Conservation (phyloP, 768 basidiomycete species). For the Phlegmacium glaucopus region DNA sequence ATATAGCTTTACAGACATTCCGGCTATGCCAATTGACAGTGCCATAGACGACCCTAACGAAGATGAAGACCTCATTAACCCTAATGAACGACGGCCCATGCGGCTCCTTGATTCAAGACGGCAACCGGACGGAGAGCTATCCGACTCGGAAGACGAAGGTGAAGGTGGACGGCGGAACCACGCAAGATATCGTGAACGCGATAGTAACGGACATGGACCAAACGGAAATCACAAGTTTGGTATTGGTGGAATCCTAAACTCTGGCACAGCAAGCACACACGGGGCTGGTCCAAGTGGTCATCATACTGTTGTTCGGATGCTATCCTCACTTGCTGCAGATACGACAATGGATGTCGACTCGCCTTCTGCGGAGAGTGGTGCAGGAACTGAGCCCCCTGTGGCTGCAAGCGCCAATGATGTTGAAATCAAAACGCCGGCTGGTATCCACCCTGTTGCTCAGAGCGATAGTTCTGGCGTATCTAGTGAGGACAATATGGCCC, state of each 20-base stretch:
- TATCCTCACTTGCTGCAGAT: slow-evolving; percentile 27
- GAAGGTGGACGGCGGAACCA: slow-evolving; percentile 80
- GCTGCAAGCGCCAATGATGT: background rate
- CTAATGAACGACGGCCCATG: slow-evolving; percentile 73
- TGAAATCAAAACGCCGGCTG: background rate
- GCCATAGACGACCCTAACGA: slow-evolving; percentile 75
- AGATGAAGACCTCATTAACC: slow-evolving; percentile 79
- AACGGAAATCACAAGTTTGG: slow-evolving; percentile 54
- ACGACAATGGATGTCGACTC: slow-evolving; percentile 43
- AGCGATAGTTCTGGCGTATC: background rate
- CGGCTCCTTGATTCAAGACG: slow-evolving; percentile 76
- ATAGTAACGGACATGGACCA: slow-evolving; percentile 36
- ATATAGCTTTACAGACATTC: slow-evolving; percentile 58
- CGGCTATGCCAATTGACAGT: slow-evolving; percentile 79
- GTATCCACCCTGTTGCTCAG: background rate
- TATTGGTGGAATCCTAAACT: slow-evolving; percentile 69
- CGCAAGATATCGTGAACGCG: slow-evolving; percentile 51
- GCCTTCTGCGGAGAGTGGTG: slow-evolving; percentile 30
- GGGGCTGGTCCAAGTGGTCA: slow-evolving; percentile 77
- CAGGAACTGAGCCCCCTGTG: slow-evolving; percentile 5
- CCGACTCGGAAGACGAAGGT: slow-evolving; percentile 98
- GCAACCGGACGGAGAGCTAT: slow-evolving; percentile 85
- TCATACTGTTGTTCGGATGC: slow-evolving; percentile 47
- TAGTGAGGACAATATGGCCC: slow-evolving; percentile 16
- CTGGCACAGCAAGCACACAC: slow-evolving; percentile 56